Base-by-base conservation (phyloP, 495 filamentous ascomycete genomes). In the Penicillium robsamsonii region DNA sequence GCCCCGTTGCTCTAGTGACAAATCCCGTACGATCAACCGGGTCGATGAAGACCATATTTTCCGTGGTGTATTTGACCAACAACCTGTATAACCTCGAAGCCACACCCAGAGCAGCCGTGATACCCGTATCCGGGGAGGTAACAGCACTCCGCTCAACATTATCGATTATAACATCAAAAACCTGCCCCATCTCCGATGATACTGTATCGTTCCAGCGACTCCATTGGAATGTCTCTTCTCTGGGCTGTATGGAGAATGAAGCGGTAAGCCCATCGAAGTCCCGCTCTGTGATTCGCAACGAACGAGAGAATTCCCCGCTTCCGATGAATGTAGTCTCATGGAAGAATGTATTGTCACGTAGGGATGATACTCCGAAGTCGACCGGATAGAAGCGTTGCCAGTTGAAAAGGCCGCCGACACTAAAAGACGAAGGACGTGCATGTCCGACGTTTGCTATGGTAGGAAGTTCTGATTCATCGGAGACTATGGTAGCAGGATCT, bases 271-370 rank as follows among this genome's bases (percentile, higher is more conserved):
- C 55, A 55, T 78, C 73, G 45, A 78, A 42, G 51, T 75, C 61
- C 25, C 61, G 63, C 24, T 57, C 56, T 35, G 44, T 22, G 30
- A 72, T 25, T 24, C 76, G 71, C 10, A 84, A 67, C 11, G 78
- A 84, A 48, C 74, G 79, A 37, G 64, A 64, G 48, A 96, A 78
- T 22, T 81, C 79, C 0, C 88, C 89, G 61, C 84, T 86, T 15
- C 92, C 91, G 47, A 96, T 77, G 47, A 95, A 80, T 11, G 91
- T 92, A 46, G 71, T 80, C 60, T 86, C 75, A 61, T 92, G 89
- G 61, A 95, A 94, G 68, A 80, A 94, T 1, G 85, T 86, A 0
- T 87, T 89, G 11, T 69, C 53, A 43, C 75, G 77, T 24, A 96
- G 71, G 25, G 90, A 86, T 40, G 74, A 76, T 29, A 91, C 69